phyloP scores from a whole-genome alignment of 2,329 filamentous ascomycete genomes.

The Clonostachys byssicola region DNA sequence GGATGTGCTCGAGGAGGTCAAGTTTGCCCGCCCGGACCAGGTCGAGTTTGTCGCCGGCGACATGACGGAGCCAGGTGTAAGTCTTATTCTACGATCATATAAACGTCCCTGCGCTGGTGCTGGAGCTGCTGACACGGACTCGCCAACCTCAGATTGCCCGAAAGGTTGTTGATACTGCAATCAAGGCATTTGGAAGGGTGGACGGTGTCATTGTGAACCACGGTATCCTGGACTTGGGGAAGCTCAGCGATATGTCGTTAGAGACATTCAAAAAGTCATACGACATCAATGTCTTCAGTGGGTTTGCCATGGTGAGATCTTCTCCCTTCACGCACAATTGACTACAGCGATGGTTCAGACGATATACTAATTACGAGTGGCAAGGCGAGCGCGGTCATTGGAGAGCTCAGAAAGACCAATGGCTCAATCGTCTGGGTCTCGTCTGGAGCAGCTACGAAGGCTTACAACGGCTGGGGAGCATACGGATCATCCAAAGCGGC shows the following conservation, averaged over 20 bases:
- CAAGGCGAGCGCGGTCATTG: slow-evolving; percentile 67
- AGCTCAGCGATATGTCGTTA: slow-evolving; percentile 61
- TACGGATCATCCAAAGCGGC: slow-evolving; percentile 85
- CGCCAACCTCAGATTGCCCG: slow-evolving; percentile 40
- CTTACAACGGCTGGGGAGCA: slow-evolving; percentile 70
- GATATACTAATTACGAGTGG: neutral
- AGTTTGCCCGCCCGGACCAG: slow-evolving; percentile 43
- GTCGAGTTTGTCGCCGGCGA: slow-evolving; percentile 55
- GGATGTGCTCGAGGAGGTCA: slow-evolving; percentile 42
- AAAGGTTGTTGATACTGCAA: slow-evolving; percentile 60
- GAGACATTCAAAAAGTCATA: slow-evolving; percentile 74
- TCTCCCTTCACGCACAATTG: neutral
- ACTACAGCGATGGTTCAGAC: neutral
- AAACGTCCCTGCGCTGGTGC: too few species aligned
- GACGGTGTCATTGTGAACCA: slow-evolving; percentile 90
- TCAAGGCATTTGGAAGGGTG: slow-evolving; percentile 64
- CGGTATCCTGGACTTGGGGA: slow-evolving; percentile 73
- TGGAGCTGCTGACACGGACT: slow-evolving; percentile 1
- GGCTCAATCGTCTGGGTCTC: slow-evolving; percentile 77
- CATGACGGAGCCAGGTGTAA: slow-evolving; percentile 45
- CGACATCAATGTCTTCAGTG: slow-evolving; percentile 84
- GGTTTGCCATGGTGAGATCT: slow-evolving; percentile 65
- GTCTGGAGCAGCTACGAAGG: slow-evolving; percentile 67
- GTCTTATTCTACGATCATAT: too few species aligned
- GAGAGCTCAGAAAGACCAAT: slow-evolving; percentile 60